These are phyloP conservation scores for Hypocrella siamensis DNA, from an alignment of 2,329 filamentous ascomycete genomes.

Conservation along the genomic window DNA sequence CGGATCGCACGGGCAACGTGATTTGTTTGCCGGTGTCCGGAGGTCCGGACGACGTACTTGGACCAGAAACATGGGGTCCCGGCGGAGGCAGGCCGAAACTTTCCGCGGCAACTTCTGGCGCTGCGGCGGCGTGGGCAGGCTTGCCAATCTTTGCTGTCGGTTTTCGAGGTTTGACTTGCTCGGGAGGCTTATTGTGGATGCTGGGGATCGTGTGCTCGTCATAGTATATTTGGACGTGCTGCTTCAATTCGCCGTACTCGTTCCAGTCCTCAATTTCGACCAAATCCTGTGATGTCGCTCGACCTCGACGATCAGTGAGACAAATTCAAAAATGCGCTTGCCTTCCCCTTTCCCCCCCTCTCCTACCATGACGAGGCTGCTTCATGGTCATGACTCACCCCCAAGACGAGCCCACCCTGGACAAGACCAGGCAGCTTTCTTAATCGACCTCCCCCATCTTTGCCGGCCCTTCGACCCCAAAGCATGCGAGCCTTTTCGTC, in stretches of 20 bases:
- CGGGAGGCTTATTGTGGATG: slow-evolving; percentile 35
- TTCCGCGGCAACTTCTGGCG: too few relatives aligned
- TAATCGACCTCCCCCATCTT: slow-evolving; percentile 41
- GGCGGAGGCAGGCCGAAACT: too few relatives aligned
- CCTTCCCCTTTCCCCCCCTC: too few relatives aligned
- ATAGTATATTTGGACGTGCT: slow-evolving; percentile 59
- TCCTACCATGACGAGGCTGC: not conserved
- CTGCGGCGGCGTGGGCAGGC: too few relatives aligned
- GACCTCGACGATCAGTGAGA: too few relatives aligned
- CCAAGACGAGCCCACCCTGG: slow-evolving; percentile 72
- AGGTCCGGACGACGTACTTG: too few relatives aligned
- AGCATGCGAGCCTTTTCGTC: slow-evolving; percentile 79
- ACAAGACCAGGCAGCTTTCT: slow-evolving; percentile 82
- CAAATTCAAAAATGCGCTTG: not conserved
- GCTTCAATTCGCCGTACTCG: slow-evolving; percentile 88
- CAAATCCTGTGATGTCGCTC: slow-evolving; percentile 47
- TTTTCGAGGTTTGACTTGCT: slow-evolving; percentile 15
- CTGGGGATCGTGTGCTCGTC: slow-evolving; percentile 44
- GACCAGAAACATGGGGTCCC: too few relatives aligned
- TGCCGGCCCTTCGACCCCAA: slow-evolving; percentile 72
- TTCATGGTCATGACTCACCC: slow-evolving; percentile 40
- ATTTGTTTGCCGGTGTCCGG: slow-evolving; percentile 4
- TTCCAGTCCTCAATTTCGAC: slow-evolving; percentile 98
- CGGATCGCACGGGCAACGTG: slow-evolving; percentile 30
- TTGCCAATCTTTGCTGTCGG: slow-evolving; percentile 9